Conservation (phyloP, 331 rosid genomes). For the Quercus lobata region DNA sequence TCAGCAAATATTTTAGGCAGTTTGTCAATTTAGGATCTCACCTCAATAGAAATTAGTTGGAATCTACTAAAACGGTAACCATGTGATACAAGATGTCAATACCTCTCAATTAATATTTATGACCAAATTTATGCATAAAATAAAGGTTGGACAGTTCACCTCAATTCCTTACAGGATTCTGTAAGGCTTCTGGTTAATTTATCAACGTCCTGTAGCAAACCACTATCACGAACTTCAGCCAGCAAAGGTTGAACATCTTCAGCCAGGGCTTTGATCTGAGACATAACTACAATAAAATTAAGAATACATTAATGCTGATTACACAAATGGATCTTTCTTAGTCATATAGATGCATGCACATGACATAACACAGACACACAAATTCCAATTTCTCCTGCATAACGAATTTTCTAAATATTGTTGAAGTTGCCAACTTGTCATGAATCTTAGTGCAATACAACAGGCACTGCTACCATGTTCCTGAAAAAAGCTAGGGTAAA, state of each 20-base stretch:
- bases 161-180: slow-evolving; percentile 71
- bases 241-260: slow-evolving; percentile 89
- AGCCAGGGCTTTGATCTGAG: slow-evolving; percentile 95
- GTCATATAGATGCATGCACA: too few relatives aligned
- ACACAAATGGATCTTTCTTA: background rate
- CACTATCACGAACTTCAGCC: slow-evolving; percentile 75
- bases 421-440: too few relatives aligned
- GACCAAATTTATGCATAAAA: background rate
- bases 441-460: too few relatives aligned
- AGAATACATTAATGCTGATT: slow-evolving; percentile 27
- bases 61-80: background rate
- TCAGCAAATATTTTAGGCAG: background rate
- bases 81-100: background rate
- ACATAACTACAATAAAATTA: slow-evolving; percentile 76
- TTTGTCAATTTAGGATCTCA: slow-evolving; percentile 13
- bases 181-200: slow-evolving; percentile 68
- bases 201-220: slow-evolving; percentile 72
- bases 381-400: too few relatives aligned
- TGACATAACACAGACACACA: too few relatives aligned
- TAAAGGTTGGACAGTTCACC: slow-evolving; percentile 39
- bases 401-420: too few relatives aligned
- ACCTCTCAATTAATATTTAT: background rate
- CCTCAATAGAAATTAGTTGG: slow-evolving; percentile 41
- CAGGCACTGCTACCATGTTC: too few relatives aligned
- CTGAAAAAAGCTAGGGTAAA: too few relatives aligned